Percentiles rank a stretch among this genome's conserved stretches.
These are phyloP conservation scores for Solanum paucissectum DNA, from an alignment of 257 asterid genomes.

Conservation along the genomic window DNA sequence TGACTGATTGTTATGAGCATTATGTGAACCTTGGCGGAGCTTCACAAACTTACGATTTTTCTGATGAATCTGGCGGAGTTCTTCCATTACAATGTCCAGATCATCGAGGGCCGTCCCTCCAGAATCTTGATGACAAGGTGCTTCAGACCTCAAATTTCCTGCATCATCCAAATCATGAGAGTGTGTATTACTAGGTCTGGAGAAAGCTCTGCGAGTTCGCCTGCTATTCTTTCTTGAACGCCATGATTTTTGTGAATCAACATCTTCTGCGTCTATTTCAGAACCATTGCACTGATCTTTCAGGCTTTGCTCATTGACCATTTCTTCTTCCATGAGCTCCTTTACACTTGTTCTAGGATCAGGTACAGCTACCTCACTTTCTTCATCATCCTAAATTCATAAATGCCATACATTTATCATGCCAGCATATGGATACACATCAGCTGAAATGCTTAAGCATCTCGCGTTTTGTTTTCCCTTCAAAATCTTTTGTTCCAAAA, in stretches of 20 bases:
- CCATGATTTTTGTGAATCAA: slow-evolving; percentile 14
- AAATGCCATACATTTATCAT: background rate
- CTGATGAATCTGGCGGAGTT: slow-evolving; percentile 25
- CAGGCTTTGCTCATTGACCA: slow-evolving; percentile 39
- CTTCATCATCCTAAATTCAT: slow-evolving; percentile 36
- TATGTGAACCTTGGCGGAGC: slow-evolving; percentile 11
- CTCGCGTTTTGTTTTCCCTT: background rate
- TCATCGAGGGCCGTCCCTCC: slow-evolving; percentile 27
- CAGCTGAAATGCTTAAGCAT: background rate
- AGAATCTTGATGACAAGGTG: slow-evolving; percentile 10
- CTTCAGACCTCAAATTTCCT: slow-evolving; percentile 15
- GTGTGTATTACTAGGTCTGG: slow-evolving; percentile 32
- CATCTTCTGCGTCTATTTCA: slow-evolving; percentile 20
- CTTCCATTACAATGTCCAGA: slow-evolving; percentile 44
- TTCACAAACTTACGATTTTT: slow-evolving; percentile 13
- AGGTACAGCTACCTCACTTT: slow-evolving; percentile 15
- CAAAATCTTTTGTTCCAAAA: background rate
- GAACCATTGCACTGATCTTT: slow-evolving; percentile 18
- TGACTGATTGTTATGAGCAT: slow-evolving; percentile 18
- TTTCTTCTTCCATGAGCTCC: slow-evolving; percentile 92
- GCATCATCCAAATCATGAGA: slow-evolving; percentile 26
- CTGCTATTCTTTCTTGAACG: slow-evolving; percentile 26
- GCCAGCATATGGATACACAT: background rate
- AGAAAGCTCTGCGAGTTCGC: slow-evolving; percentile 23
- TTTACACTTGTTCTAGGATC: slow-evolving; percentile 66